Evolutionary conservation across 1,284 basidiomycete species (phyloP).

Genomic region (Mycocalia duriaeana): DNA sequence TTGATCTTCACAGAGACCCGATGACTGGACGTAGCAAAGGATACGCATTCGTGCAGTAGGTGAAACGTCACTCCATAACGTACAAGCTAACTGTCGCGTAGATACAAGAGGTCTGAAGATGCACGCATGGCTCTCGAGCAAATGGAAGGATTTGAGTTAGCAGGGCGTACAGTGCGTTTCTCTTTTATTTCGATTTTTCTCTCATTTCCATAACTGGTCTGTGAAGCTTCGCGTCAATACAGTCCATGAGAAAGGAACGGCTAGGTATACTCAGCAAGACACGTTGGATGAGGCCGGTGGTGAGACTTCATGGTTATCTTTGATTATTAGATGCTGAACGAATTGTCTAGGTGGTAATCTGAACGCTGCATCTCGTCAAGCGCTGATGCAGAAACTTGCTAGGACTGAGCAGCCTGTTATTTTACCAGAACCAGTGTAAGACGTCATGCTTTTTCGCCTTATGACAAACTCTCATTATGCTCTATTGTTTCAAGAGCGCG

Average conservation of each 20-base stretch:
- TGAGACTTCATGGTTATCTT: conserved; percentile 26
- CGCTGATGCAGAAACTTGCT: conserved; percentile 98
- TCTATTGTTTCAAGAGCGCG: conserved; percentile 46
- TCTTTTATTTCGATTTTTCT: not conserved
- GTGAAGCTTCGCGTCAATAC: conserved; percentile 89
- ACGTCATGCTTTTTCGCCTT: conserved; percentile 21
- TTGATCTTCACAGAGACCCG: conserved; percentile 93
- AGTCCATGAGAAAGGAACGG: conserved; percentile 83
- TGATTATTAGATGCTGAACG: conserved; percentile 5
- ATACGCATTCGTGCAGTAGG: conserved; percentile 95
- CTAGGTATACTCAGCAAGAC: conserved; percentile 70
- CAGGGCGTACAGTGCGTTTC: conserved; percentile 77
- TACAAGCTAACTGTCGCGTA: conserved; percentile 24
- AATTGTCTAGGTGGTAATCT: conserved; percentile 74
- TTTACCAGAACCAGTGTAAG: conserved; percentile 54
- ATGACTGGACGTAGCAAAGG: conserved; percentile 94
- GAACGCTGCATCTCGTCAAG: conserved; percentile 92
- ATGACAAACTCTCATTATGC: no score
- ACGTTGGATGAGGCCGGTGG: conserved; percentile 82
- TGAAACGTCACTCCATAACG: no score
- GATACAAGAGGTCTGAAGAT: conserved; percentile 85
- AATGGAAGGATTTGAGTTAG: conserved; percentile 97
- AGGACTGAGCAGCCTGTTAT: conserved; percentile 71
- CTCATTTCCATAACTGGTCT: no score
- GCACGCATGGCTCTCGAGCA: conserved; percentile 95